Conservation (phyloP, 2,329 filamentous ascomycete species). For the Bipolaris cookei region DNA sequence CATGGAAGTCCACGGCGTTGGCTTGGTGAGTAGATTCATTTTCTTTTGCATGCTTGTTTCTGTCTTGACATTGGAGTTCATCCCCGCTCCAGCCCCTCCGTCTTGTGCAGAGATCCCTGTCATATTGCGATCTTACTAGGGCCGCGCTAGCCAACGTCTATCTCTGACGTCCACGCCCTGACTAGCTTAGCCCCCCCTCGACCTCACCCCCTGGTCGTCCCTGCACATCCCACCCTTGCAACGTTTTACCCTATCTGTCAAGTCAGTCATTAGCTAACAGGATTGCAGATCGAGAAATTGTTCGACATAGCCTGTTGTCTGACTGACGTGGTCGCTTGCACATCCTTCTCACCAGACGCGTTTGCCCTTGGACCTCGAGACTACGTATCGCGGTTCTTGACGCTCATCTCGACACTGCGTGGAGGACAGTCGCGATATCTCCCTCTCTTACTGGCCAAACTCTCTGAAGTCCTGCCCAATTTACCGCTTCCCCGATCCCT, state of each 20-base stretch:
- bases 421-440: slow-evolving; percentile 78
- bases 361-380: slow-evolving; percentile 69
- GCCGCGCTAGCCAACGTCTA: slow-evolving; percentile 36
- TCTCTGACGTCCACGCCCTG: slow-evolving; percentile 35
- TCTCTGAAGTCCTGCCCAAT: slow-evolving; percentile 71
- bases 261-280: slow-evolving; percentile 34
- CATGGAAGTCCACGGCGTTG: slow-evolving; percentile 76
- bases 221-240: slow-evolving; percentile 18
- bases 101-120: slow-evolving; percentile 30
- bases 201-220: slow-evolving; percentile 15
- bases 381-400: slow-evolving; percentile 71
- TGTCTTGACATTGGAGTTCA: slow-evolving; percentile 17
- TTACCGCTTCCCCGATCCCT: slow-evolving; percentile 47
- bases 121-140: slow-evolving; percentile 29
- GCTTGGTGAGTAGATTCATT: slow-evolving; percentile 63
- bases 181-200: slow-evolving; percentile 19
- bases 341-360: slow-evolving; percentile 60
- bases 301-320: slow-evolving; percentile 77
- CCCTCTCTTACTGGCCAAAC: slow-evolving; percentile 76
- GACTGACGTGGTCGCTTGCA: slow-evolving; percentile 72
- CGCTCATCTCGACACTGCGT: slow-evolving; percentile 72
- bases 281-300: slow-evolving; percentile 73
- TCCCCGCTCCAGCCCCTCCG: slow-evolving; percentile 27
- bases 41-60: slow-evolving; percentile 19
- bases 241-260: slow-evolving; percentile 25